Base-by-base conservation (phyloP, 2,329 filamentous ascomycete genomes). In the Neonectria punicea region DNA sequence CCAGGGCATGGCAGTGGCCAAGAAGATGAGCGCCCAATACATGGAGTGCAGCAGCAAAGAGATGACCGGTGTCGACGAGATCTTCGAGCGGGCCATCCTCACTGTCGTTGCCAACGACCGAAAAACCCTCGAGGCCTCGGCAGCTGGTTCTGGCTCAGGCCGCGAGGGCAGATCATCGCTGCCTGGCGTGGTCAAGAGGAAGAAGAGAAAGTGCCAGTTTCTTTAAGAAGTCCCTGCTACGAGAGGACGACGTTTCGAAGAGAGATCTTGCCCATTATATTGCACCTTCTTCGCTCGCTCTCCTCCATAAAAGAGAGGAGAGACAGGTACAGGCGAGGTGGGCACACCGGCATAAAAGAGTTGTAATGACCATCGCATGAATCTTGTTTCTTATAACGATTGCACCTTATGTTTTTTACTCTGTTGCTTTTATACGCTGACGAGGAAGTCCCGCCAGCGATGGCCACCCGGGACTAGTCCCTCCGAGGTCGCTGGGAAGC, bases 1-100 rank as follows among this genome's bases (percentile, higher is more conserved):
- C 74, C 95, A 99, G 81, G 96, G 95, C 68, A 88, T 92, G 77
- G 87, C 89, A 9, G 94, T 99, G 28, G 94, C 96, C 61, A 88
- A 91, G 76, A 96, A 95, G 83, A 99, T 99, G 96, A 90, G 90
- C 68, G 96, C 96, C 13, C 87, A 90, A 76, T 99, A 99, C 83
- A 95, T 97, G 88, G 96, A 99, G 83, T 99, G 96, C 86, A 97
- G 94, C 78, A 97, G 93, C 81, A 98, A 98, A 82, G 96, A 98
- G 82, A 96, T 97, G 91, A 89, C 87, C 58, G 96, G 96, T 61
- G 95, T 99, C 50, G 93, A 98, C 79, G 95, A 98, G 76, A 96
- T 98, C 77, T 99, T 99, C 81, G 92, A 97, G 79, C 86, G 89
- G 67, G 96, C 96, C 61, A 94, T 99, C 77, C 89, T 94, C 75